Base-by-base conservation (phyloP, 768 basidiomycete species). In the Clathrus columnatus region DNA sequence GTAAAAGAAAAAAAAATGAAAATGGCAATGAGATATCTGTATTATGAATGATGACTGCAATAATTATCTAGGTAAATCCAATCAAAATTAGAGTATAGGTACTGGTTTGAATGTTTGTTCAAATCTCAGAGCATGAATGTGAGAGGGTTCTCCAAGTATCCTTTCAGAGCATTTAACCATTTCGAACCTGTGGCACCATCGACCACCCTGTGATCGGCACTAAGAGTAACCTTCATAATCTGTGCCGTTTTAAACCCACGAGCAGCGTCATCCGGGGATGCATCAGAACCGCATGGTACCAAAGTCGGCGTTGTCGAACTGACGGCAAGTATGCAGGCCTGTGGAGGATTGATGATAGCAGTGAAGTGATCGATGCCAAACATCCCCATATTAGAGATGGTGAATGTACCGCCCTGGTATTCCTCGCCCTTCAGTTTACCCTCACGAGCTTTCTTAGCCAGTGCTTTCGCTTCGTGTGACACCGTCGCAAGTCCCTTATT, bases 381-480 rank as follows among this genome's bases (percentile, higher is more conserved):
- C 96, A 99, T 99, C 72, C 96, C 96, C 54, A 99, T 79, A 75
- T 99, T 99, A 57, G 96, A 99, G 68, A 99, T 91, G 44, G 96
- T 98, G 75, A 99, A 98, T 11, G 94, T 90, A 48, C 96, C 96
- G 53, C 96, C 96, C 87, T 99, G 95, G 75, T 98, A 99, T 70
- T 99, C 95, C 53, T 86, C 76, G 23, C 95, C 96, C 66, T 85
- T 79, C 57, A 99, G 79, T 74, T 97, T 99, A 60, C 94, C 93
- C 62, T 98, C 96, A 49, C 95, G 85, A 27, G 96, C 96, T 72
- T 92, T 93, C 76, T 85, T 89, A 1, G 96, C 96, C 47, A 99
- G 81, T 10, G 82, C 71, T 74, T 98, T 99, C 27, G 91, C 82
- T 70, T 96, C 91, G 10, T 90, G 73, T 49, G 96, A 97, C 64